Evolutionary conservation across 768 basidiomycete genomes (phyloP).

Genomic region (Lepiota venenata): DNA sequence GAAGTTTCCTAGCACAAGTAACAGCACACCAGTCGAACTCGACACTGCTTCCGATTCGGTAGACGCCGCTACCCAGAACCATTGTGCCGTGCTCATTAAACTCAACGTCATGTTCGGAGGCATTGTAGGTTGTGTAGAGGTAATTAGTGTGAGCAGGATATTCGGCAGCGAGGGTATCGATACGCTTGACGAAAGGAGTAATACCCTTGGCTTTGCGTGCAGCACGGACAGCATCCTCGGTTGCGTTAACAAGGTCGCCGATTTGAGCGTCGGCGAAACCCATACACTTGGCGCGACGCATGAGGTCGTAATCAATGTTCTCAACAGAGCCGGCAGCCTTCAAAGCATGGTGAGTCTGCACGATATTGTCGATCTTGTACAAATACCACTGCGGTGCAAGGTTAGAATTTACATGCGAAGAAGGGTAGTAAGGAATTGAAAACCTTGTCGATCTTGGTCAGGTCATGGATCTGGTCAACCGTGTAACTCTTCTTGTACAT

Average conservation of each 20-base stretch:
- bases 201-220: slow-evolving; percentile 84
- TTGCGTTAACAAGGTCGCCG: slow-evolving; percentile 69
- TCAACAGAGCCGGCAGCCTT: slow-evolving; percentile 68
- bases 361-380: slow-evolving; percentile 98
- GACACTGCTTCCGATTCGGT: slow-evolving; percentile 96
- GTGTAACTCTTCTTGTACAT: slow-evolving; percentile 93
- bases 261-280: slow-evolving; percentile 96
- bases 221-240: slow-evolving; percentile 77
- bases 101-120: slow-evolving; percentile 90
- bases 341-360: slow-evolving; percentile 77
- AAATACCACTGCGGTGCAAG: slow-evolving; percentile 77
- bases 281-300: slow-evolving; percentile 87
- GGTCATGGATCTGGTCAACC: slow-evolving; percentile 84
- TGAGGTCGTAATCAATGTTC: slow-evolving; percentile 67
- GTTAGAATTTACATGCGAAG: not conserved
- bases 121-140: slow-evolving; percentile 99
- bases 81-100: slow-evolving; percentile 98
- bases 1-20: slow-evolving; percentile 89
- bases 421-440: slow-evolving; percentile 8
- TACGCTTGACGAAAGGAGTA: slow-evolving; percentile 97
- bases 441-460: slow-evolving; percentile 98
- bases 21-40: slow-evolving; percentile 99
- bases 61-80: slow-evolving; percentile 97
- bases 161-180: slow-evolving; percentile 98
- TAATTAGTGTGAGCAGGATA: slow-evolving; percentile 99